A percentile compares a stretch with the other conserved stretches of the same genome.
Evolutionary conservation across 805 yeast genomes (phyloP).

Genomic region (Saccharomyces cerevisiae): DNA sequence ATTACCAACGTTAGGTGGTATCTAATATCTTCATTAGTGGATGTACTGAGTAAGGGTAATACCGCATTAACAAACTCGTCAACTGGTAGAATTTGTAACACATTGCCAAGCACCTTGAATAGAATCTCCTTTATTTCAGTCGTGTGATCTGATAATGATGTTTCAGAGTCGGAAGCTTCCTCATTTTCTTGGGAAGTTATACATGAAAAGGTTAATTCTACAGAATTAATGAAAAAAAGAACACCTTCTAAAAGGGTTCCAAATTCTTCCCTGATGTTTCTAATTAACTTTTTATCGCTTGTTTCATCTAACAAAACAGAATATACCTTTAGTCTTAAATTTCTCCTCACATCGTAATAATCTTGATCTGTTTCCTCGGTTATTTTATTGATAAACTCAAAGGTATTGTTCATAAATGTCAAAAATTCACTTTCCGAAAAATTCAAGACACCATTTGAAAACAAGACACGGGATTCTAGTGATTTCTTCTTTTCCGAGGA

Average conservation of each 20-base stretch:
- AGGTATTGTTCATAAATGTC: slow-evolving; percentile 41
- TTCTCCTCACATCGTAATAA: slow-evolving; percentile 19
- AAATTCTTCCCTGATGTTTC: slow-evolving; percentile 19
- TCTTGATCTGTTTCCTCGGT: slow-evolving; percentile 32
- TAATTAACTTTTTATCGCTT: slow-evolving; percentile 8
- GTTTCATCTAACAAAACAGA: slow-evolving; percentile 39
- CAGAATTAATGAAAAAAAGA: slow-evolving; percentile 18
- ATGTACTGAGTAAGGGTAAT: slow-evolving; percentile 31
- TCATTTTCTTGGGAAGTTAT: slow-evolving; percentile 5
- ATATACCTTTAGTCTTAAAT: slow-evolving; percentile 48
- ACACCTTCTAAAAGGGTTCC: slow-evolving; percentile 18
- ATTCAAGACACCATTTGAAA: slow-evolving; percentile 52
- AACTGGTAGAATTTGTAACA: slow-evolving; percentile 68
- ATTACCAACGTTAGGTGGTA: slow-evolving; percentile 56
- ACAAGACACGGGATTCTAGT: slow-evolving; percentile 47
- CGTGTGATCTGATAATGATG: slow-evolving; percentile 14
- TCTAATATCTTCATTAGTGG: slow-evolving; percentile 39
- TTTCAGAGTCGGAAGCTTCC: slow-evolving; percentile 13
- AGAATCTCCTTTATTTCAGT: slow-evolving; percentile 35
- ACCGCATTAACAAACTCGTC: slow-evolving; percentile 61
- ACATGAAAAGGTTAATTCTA: slow-evolving; percentile 3
- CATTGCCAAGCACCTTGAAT: slow-evolving; percentile 50
- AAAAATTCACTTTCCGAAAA: slow-evolving; percentile 42
- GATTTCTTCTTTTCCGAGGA: slow-evolving; percentile 33
- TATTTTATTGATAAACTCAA: slow-evolving; percentile 50